These are phyloP conservation scores for Elongisporangium prolatum DNA, from an alignment of 352 stramenopile genomes.

Conservation along the genomic window DNA sequence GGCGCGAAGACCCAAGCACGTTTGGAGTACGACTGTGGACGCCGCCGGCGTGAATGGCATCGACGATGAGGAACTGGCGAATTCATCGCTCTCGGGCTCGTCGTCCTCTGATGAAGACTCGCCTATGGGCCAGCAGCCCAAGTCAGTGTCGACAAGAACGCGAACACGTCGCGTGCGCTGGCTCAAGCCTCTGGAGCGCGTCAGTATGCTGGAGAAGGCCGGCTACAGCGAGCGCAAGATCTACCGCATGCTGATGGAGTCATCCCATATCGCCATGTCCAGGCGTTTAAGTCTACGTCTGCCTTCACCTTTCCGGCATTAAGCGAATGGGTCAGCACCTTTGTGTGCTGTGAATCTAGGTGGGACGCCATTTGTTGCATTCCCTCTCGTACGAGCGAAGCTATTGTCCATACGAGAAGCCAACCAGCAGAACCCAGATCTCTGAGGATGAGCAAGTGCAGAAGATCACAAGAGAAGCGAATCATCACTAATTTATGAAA, in stretches of 20 bases:
- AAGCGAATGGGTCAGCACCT: neutral
- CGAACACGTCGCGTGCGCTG: conserved; percentile 25
- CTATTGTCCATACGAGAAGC: too few species aligned
- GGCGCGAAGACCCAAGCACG: conserved; percentile 13
- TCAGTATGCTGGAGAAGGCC: conserved; percentile 60
- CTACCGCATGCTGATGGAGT: conserved; percentile 65
- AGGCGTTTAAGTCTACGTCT: conserved; percentile 36
- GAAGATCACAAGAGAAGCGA: neutral
- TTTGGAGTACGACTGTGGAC: conserved; percentile 22
- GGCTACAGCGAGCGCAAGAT: conserved; percentile 63
- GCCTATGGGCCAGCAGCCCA: neutral
- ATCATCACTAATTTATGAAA: neutral
- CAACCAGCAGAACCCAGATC: neutral
- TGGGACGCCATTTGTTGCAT: neutral
- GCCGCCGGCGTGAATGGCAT: conserved; percentile 3
- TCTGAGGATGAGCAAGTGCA: too few species aligned
- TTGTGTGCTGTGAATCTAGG: neutral
- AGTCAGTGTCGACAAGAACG: neutral
- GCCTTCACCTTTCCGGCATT: neutral
- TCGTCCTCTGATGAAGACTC: neutral
- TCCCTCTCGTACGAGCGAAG: too few species aligned
- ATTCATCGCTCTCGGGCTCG: neutral
- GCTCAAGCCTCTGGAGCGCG: conserved; percentile 57
- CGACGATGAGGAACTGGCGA: neutral
- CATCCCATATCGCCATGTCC: conserved; percentile 67